A percentile compares a stretch with the other conserved stretches of the same genome.
Evolutionary conservation across 371 early-diverging fungal species (phyloP).

Genomic region (Syncephalastrum racemosum): DNA sequence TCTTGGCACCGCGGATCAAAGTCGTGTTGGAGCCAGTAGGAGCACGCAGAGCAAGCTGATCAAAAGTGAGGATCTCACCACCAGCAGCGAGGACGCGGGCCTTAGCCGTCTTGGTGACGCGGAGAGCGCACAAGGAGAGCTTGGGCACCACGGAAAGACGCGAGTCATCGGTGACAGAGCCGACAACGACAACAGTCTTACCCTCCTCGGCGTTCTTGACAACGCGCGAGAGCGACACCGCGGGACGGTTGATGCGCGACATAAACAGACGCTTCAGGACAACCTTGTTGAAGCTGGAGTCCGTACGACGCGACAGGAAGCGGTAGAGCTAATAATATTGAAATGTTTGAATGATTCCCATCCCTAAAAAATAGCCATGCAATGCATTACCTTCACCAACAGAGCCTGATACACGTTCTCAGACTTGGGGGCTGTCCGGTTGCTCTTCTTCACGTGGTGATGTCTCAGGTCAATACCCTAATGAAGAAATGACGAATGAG

Average conservation of each 20-base stretch:
- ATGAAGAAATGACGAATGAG: background rate
- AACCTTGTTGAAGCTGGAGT: constrained; percentile 97
- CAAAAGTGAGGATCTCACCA: constrained; percentile 97
- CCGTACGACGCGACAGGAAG: constrained; percentile 98
- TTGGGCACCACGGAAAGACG: constrained; percentile 94
- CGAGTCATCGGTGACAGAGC: constrained; percentile 96
- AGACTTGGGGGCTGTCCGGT: constrained; percentile 84
- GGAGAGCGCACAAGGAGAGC: constrained; percentile 93
- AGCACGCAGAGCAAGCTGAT: constrained; percentile 97
- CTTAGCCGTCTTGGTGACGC: constrained; percentile 93
- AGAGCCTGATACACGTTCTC: constrained; percentile 90
- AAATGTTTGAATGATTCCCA: background rate
- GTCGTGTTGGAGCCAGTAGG: constrained; percentile 96
- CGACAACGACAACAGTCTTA: constrained; percentile 92
- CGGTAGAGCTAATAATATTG: constrained; percentile 80
- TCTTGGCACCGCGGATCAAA: constrained; percentile 91
- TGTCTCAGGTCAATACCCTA: constrained; percentile 95
- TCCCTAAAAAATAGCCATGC: background rate
- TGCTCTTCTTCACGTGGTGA: constrained; percentile 91
- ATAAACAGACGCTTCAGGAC: constrained; percentile 97
- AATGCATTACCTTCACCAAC: constrained; percentile 80
- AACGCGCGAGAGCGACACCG: constrained; percentile 90
- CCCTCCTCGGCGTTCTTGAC: constrained; percentile 66
- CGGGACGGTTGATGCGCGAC: constrained; percentile 96
- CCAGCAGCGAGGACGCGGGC: constrained; percentile 97